phyloP scores from a whole-genome alignment of 1,284 basidiomycete genomes.

The Coniferiporia sulphurascens region DNA sequence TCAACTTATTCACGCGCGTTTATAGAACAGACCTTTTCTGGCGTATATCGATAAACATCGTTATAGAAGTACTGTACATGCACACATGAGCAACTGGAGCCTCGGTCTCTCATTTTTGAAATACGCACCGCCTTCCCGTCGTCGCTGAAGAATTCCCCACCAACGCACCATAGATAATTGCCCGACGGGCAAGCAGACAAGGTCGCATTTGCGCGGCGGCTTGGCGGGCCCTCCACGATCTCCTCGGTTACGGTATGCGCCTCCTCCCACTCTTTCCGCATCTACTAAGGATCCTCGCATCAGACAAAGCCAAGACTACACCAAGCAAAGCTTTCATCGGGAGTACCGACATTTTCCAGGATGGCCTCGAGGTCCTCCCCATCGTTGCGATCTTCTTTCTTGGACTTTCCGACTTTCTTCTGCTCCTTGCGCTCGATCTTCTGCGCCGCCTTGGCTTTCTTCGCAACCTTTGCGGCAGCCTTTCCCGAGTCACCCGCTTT shows the following conservation, averaged over 20 bases:
- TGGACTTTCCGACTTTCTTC: slow-evolving; percentile 51
- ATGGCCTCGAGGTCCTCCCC: slow-evolving; percentile 80
- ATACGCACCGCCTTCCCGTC: slow-evolving; percentile 71
- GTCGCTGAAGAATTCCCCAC: slow-evolving; percentile 81
- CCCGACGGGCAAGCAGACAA: slow-evolving; percentile 74
- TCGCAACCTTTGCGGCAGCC: slow-evolving; percentile 54
- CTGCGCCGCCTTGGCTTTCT: slow-evolving; percentile 66
- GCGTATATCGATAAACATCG: slow-evolving; percentile 77
- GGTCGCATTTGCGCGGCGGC: slow-evolving; percentile 76
- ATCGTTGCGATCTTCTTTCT: slow-evolving; percentile 49
- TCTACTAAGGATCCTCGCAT: slow-evolving; percentile 41
- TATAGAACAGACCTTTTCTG: slow-evolving; percentile 55
- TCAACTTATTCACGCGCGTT: too few relatives aligned
- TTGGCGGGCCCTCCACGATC: slow-evolving; percentile 72
- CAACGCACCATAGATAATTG: slow-evolving; percentile 77
- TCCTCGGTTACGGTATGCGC: slow-evolving; percentile 75
- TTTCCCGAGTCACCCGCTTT: slow-evolving; percentile 41
- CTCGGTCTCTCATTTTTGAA: background rate
- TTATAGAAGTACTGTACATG: slow-evolving; percentile 64
- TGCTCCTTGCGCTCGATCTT: slow-evolving; percentile 70
- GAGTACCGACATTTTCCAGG: slow-evolving; percentile 57
- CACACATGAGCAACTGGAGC: background rate
- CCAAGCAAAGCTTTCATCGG: background rate
- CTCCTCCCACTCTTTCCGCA: slow-evolving; percentile 69
- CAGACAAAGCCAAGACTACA: background rate